A percentile compares a stretch with the other conserved stretches of the same genome.
Conservation (phyloP, 2,329 filamentous ascomycete genomes). For the Trichoderma koningii region DNA sequence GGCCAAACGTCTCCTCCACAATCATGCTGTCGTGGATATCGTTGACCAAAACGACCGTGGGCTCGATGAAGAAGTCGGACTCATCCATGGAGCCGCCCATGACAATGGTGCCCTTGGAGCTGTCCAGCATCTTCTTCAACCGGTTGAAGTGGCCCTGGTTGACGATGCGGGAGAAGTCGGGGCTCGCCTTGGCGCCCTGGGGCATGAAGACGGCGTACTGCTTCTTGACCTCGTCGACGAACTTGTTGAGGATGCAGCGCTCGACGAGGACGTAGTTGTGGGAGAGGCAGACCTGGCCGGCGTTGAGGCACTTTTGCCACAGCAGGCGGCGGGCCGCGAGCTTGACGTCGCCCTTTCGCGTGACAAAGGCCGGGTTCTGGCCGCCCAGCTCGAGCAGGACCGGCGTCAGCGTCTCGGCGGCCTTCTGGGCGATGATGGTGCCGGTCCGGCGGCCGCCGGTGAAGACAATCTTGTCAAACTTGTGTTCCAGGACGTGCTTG, state of each 20-base stretch:
- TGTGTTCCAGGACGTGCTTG: conserved; percentile 77
- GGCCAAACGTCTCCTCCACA: conserved; percentile 85
- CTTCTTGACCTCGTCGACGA: conserved; percentile 73
- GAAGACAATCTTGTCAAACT: conserved; percentile 98
- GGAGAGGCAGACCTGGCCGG: conserved; percentile 87
- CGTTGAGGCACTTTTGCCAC: conserved; percentile 86
- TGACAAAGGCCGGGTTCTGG: conserved; percentile 87
- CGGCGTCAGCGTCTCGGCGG: conserved; percentile 84
- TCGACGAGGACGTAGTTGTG: conserved; percentile 93
- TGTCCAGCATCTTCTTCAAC: conserved; percentile 89
- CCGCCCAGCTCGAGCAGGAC: conserved; percentile 89
- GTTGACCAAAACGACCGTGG: conserved; percentile 85
- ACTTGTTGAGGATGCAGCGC: conserved; percentile 67
- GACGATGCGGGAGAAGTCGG: conserved; percentile 78
- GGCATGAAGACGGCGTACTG: conserved; percentile 80
- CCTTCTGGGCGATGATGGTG: conserved; percentile 86
- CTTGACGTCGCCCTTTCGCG: conserved; percentile 75
- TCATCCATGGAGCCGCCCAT: conserved; percentile 84
- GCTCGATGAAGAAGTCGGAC: conserved; percentile 79
- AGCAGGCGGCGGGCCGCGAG: conserved; percentile 81
- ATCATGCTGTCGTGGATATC: conserved; percentile 73
- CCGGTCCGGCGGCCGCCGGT: conserved; percentile 80
- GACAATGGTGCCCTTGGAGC: conserved; percentile 78
- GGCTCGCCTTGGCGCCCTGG: conserved; percentile 72
- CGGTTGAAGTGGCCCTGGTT: conserved; percentile 78